phyloP scores from a whole-genome alignment of 768 basidiomycete genomes.

The Tephrocybe sp. region DNA sequence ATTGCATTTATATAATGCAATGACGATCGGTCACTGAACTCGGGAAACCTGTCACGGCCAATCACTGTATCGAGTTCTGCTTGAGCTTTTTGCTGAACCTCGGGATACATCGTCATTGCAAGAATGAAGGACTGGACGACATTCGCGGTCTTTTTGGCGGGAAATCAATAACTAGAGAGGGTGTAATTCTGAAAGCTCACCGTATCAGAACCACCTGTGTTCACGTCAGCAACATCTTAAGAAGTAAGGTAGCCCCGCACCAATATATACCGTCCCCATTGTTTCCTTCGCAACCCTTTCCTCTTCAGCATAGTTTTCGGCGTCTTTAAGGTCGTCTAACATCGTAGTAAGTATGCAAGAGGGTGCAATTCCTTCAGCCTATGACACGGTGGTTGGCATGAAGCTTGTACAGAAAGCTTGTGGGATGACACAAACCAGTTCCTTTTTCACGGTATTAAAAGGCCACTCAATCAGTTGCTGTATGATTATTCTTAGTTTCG shows the following conservation, averaged over 20 bases:
- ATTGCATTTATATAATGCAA: conserved; percentile 34
- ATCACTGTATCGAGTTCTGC: conserved; percentile 27
- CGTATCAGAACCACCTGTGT: conserved; percentile 29
- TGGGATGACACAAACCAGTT: conserved; percentile 14
- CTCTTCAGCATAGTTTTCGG: too few relatives aligned
- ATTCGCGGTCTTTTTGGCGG: conserved; percentile 19
- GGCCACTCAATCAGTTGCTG: conserved; percentile 23
- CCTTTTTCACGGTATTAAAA: conserved; percentile 15
- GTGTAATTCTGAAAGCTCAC: conserved; percentile 11
- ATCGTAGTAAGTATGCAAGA: too few relatives aligned
- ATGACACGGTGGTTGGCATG: too few relatives aligned
- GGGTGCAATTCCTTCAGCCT: too few relatives aligned
- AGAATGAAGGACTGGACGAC: conserved; percentile 22
- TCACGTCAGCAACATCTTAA: too few relatives aligned
- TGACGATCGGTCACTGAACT: conserved; percentile 25
- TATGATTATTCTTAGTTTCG: conserved; percentile 19
- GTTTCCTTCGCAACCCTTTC: conserved; percentile 4
- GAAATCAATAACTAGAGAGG: background rate
- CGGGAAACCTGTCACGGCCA: conserved; percentile 26
- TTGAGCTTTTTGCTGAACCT: conserved; percentile 26
- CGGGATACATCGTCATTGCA: conserved; percentile 28
- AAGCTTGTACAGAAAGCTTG: too few relatives aligned
- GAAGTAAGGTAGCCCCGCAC: too few relatives aligned
- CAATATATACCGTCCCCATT: conserved; percentile 24
- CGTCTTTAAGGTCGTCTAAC: too few relatives aligned